Base-by-base conservation (phyloP, 345 rosid species). In the Xanthoceras sorbifolium region DNA sequence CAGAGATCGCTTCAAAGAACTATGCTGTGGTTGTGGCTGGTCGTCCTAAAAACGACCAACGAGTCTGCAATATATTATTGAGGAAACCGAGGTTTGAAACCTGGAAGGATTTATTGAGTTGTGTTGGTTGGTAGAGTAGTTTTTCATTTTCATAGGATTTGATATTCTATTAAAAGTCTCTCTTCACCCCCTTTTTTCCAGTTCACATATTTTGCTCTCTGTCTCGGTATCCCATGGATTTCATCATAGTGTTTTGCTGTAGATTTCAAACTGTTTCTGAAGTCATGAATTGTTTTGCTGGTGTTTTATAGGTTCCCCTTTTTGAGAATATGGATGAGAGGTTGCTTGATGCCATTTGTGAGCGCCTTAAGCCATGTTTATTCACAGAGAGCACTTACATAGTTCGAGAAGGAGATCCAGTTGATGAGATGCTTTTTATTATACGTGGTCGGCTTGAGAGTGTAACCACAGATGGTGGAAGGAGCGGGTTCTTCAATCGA, bases 391-490 rank as follows among this genome's bases (percentile, higher is more conserved):
- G 32, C 0, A 92, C 97, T 18, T 93, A 88, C 72, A 84, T 95
- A 64, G 99, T 93, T 57, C 86, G 98, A 54, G 99, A 95, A 78
- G 99, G 98, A 44, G 99, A 95, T 78, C 99, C 99, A 6, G 99
- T 95, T 0, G 94, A 95, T 29, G 96, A 93, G 82, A 95, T 95
- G 99, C 98, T 95, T 69, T 95, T 95, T 29, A 95, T 95, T 54
- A 92, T 95, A 64, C 98, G 98, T 32, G 99, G 99, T 57, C 90
- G 97, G 66, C 97, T 95, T 26, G 97, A 93, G 87, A 95, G 98
- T 79, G 91, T 90, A 66, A 95, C 99, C 1, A 95, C 99, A 0
- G 97, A 93, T 69, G 99, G 99, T 2, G 99, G 99, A 17, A 87
- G 99, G 82, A 95, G 97, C 22, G 99, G 99, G 26, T 95, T 95